These are phyloP conservation scores for Polymyxa betae DNA, from an alignment of 208 protist genomes.

Conservation along the genomic window DNA sequence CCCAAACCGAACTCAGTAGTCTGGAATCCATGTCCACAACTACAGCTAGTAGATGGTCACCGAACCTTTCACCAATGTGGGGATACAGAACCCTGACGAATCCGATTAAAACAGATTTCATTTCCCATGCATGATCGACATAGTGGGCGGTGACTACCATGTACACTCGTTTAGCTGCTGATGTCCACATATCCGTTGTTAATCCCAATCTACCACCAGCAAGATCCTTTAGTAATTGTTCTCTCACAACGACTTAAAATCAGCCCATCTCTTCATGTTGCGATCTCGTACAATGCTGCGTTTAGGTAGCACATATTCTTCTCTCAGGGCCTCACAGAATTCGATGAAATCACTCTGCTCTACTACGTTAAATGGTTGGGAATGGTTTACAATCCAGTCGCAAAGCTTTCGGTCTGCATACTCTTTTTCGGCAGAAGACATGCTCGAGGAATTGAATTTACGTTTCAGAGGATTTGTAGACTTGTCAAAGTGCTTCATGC, in stretches of 20 bases:
- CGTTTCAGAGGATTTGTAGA: too few species aligned
- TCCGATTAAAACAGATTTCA: background rate
- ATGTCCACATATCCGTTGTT: conserved; percentile 46
- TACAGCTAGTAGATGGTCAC: background rate
- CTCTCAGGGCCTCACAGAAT: conserved; percentile 12
- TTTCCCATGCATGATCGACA: conserved; percentile 2
- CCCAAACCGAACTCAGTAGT: background rate
- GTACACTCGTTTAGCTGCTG: conserved; percentile 3
- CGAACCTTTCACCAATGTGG: background rate
- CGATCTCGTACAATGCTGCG: background rate
- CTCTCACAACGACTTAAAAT: background rate
- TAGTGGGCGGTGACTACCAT: conserved; percentile 26
- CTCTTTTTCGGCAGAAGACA: background rate
- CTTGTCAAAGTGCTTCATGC: too few species aligned
- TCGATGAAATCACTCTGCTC: conserved; percentile 27
- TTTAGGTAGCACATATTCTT: background rate
- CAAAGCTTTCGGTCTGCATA: background rate
- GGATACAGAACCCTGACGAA: conserved; percentile 28
- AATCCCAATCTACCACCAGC: background rate
- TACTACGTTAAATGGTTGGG: conserved; percentile 25
- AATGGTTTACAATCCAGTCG: conserved; percentile 43
- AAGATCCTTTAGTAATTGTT: background rate
- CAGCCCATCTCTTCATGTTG: background rate
- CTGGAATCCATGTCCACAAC: background rate
- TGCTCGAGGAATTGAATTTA: too few species aligned